phyloP scores from a whole-genome alignment of 2,329 filamentous ascomycete species.

The Acrodontium crateriforme region DNA sequence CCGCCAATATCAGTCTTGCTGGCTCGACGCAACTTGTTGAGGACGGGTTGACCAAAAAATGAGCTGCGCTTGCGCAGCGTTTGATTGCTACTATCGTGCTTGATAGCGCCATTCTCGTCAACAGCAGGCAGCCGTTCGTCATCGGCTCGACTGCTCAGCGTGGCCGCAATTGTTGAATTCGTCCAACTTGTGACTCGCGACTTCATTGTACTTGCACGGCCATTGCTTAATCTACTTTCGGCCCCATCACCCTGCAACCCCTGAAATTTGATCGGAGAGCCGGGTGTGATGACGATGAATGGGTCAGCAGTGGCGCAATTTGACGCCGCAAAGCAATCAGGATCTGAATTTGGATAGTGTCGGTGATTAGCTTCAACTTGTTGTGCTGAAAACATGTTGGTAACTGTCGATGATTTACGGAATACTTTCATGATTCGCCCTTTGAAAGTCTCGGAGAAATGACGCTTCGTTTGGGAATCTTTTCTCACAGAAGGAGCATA shows the following conservation, averaged over 20 bases:
- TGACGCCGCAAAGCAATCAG: not conserved
- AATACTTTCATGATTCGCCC: slow-evolving; percentile 48
- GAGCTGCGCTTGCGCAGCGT: slow-evolving; percentile 17
- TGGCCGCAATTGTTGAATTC: slow-evolving; percentile 46
- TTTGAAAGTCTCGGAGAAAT: slow-evolving; percentile 48
- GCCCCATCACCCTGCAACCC: not conserved
- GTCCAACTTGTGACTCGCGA: slow-evolving; percentile 64
- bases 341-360: slow-evolving; percentile 7
- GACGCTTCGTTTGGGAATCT: slow-evolving; percentile 36
- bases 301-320: not conserved
- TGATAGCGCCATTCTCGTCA: slow-evolving; percentile 5
- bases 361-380: slow-evolving; percentile 32
- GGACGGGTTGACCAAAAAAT: slow-evolving; percentile 17
- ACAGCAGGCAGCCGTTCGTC: slow-evolving; percentile 2
- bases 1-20: slow-evolving; percentile 15
- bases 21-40: slow-evolving; percentile 14
- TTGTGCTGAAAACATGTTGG: slow-evolving; percentile 32
- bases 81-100: slow-evolving; percentile 7
- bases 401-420: slow-evolving; percentile 24
- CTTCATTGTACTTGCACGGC: slow-evolving; percentile 34
- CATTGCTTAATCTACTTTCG: slow-evolving; percentile 33
- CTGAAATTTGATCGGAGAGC: not conserved
- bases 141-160: slow-evolving; percentile 26
- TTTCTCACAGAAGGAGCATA: slow-evolving; percentile 1
- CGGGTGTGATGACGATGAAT: not conserved